A percentile compares a stretch with the other conserved stretches of the same genome.
phyloP scores from a whole-genome alignment of 345 rosid genomes.

The Eucalyptus sp. region DNA sequence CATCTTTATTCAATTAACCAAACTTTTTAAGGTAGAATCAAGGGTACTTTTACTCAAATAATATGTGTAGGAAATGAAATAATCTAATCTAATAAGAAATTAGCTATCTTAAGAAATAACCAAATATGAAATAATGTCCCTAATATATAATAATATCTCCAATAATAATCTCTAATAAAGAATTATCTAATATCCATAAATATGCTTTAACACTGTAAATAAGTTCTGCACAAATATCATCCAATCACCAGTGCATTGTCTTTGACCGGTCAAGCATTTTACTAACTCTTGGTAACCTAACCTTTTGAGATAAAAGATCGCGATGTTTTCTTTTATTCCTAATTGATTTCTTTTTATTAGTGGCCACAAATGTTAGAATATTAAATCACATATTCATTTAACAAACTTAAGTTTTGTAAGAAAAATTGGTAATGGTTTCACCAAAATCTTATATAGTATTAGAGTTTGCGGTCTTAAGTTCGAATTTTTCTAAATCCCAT shows the following conservation, averaged over 20 bases:
- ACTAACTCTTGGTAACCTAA: background rate
- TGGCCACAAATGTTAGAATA: no score
- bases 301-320: background rate
- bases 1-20: background rate
- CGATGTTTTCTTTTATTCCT: background rate
- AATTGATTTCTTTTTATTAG: background rate
- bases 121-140: background rate
- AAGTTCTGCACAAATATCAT: background rate
- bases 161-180: background rate
- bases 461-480: no score
- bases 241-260: background rate
- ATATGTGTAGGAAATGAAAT: background rate
- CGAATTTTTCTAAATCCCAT: fast-evolving
- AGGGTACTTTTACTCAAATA: background rate
- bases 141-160: background rate
- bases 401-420: no score
- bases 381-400: no score
- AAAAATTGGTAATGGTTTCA: no score
- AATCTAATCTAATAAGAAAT: background rate
- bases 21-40: background rate
- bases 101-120: background rate
- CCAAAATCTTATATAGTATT: no score
- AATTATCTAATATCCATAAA: background rate
- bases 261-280: background rate
- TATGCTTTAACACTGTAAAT: background rate